Percentiles rank a stretch among this genome's conserved stretches.
Evolutionary conservation across 345 rosid species (phyloP).

Genomic region (Linum tenue): DNA sequence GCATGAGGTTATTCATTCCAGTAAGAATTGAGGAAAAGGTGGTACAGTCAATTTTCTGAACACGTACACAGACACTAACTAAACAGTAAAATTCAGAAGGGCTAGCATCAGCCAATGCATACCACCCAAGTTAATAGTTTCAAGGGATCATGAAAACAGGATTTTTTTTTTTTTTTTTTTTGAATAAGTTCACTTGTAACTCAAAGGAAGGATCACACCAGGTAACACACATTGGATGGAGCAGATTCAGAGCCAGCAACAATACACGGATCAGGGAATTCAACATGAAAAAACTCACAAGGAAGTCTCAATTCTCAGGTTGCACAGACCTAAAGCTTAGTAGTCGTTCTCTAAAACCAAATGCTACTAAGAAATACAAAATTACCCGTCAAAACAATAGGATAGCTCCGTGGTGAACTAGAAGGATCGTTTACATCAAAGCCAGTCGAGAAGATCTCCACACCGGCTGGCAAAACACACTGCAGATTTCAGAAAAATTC

Average conservation of each 20-base stretch:
- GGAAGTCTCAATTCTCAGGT: background rate
- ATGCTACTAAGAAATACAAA: background rate
- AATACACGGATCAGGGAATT: too few relatives aligned
- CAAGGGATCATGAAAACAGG: too few relatives aligned
- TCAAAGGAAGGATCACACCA: too few relatives aligned
- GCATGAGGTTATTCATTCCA: background rate
- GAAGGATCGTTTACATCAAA: slow-evolving; percentile 49
- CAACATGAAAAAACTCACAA: too few relatives aligned
- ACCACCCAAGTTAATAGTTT: too few relatives aligned
- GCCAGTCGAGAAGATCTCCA: slow-evolving; percentile 61
- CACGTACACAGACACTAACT: background rate
- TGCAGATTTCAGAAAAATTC: slow-evolving; percentile 15
- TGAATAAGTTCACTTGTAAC: too few relatives aligned
- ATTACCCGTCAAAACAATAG: slow-evolving; percentile 87
- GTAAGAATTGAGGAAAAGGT: background rate
- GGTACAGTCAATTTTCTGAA: background rate
- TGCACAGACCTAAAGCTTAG: background rate
- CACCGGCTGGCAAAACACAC: slow-evolving; percentile 97
- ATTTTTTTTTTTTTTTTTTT: too few relatives aligned
- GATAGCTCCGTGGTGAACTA: slow-evolving; percentile 78
- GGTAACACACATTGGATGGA: too few relatives aligned
- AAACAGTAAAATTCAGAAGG: background rate
- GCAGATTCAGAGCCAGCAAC: too few relatives aligned
- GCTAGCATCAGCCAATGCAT: too few relatives aligned
- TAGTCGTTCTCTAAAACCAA: background rate